Evolutionary conservation across 202 grass and related monocot species (phyloP).

Genomic region (Saccharum hybrid): DNA sequence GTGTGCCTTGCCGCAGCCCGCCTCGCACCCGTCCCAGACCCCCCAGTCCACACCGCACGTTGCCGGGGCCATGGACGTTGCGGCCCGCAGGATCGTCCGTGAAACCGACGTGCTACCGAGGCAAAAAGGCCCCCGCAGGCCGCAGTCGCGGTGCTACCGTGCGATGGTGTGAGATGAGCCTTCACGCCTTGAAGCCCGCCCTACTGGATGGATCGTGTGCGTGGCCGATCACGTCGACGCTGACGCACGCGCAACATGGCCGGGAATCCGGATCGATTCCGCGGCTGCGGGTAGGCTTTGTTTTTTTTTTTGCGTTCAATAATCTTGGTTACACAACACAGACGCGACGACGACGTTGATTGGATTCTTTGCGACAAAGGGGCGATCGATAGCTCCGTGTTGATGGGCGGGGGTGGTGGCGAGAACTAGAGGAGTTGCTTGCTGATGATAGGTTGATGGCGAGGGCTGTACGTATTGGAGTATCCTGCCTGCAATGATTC

Average conservation of each 20-base stretch:
- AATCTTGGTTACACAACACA: background rate
- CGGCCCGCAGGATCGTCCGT: background rate
- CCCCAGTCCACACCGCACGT: background rate
- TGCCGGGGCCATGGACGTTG: background rate
- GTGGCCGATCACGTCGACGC: background rate
- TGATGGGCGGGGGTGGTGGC: too few species aligned
- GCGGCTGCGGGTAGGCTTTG: background rate
- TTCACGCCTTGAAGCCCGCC: too few species aligned
- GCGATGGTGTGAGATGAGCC: too few species aligned
- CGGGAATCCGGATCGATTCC: background rate
- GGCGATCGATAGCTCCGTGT: background rate
- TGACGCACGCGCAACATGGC: slow-evolving; percentile 13
- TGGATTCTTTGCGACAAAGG: background rate
- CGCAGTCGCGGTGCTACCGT: too few species aligned
- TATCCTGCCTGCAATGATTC: background rate
- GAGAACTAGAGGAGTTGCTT: slow-evolving; percentile 15
- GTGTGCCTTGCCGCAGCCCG: background rate
- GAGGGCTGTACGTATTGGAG: background rate
- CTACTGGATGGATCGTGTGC: too few species aligned
- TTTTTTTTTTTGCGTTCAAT: background rate
- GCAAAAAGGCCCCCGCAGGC: too few species aligned
- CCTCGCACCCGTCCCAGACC: background rate
- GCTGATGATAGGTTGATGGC: background rate
- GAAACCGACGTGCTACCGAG: background rate
- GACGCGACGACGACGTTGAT: slow-evolving; percentile 13